phyloP scores from a whole-genome alignment of 768 basidiomycete genomes.

The Termitomyces eurrhizus region DNA sequence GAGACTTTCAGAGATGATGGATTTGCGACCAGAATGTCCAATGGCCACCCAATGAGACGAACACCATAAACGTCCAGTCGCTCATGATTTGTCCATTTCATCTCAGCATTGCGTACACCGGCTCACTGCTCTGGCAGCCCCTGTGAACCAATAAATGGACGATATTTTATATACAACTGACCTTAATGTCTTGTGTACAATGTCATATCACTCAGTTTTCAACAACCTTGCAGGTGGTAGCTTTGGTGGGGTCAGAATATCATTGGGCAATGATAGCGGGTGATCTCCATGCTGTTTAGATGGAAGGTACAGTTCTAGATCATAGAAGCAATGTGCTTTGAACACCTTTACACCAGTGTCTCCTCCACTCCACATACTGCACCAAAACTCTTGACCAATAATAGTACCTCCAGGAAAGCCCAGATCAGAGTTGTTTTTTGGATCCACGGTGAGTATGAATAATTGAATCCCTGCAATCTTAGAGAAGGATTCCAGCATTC shows the following conservation, averaged over 20 bases:
- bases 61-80: slow-evolving; percentile 55
- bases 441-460: slow-evolving; percentile 59
- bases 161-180: slow-evolving; percentile 19
- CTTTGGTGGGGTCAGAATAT: slow-evolving; percentile 17
- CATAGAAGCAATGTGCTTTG: slow-evolving; percentile 40
- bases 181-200: slow-evolving; percentile 53
- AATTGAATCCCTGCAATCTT: slow-evolving; percentile 52
- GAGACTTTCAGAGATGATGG: slow-evolving; percentile 53
- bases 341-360: slow-evolving; percentile 54
- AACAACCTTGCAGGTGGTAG: slow-evolving; percentile 31
- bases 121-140: slow-evolving; percentile 39
- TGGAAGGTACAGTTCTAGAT: slow-evolving; percentile 15
- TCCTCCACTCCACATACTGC: slow-evolving; percentile 55
- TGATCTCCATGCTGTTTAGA: slow-evolving; percentile 5
- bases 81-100: slow-evolving; percentile 73
- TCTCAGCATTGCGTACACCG: slow-evolving; percentile 64
- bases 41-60: slow-evolving; percentile 61
- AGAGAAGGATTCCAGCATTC: slow-evolving; percentile 50
- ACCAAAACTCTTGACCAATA: slow-evolving; percentile 63
- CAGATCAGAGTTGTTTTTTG: slow-evolving; percentile 37
- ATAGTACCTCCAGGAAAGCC: slow-evolving; percentile 65
- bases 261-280: neutral
- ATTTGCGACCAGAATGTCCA: slow-evolving; percentile 52
- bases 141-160: neutral
- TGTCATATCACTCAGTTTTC: slow-evolving; percentile 57